Evolutionary conservation across 106 monocot species (phyloP), one percentile per base, ranked within the genome.

Genomic region (Amphibolis antarctica): DNA sequence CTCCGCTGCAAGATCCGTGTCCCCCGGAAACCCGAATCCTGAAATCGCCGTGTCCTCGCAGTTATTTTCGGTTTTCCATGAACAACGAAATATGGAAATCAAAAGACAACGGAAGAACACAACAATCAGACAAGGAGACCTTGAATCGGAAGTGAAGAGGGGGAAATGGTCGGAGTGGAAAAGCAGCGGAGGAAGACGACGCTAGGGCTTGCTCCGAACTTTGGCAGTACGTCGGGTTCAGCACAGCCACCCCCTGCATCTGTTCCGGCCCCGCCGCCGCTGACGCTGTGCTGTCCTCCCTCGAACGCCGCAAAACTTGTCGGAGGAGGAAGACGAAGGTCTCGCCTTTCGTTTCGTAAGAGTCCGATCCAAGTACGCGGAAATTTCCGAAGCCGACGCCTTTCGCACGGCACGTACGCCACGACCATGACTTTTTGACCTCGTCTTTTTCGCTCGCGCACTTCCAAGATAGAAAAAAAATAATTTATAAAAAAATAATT

Each of bases 151-250:
- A 55, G 25, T 23, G 17, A 11, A 28, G 17, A 27, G 17, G 56
- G 14, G 56, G 28, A 15, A 31, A n/a, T 1, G 19, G 42, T 18
- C 29, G 60, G 42, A 60, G 56, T 9, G n/a, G 60, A 42, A n/a
- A 42, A n/a, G 60, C 42, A 14, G 18, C 18, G 43, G 57, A 57
- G 57, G 57, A 57, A 57, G 28, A 57, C 42, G 21, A n/a, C 13
- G 17, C 43, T 42, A 19, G 60, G 43, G 60, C 0, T 19, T 21
- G 36, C 18, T 15, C 60, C 42, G 18, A 1, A 6, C 7, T 10
- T 17, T 18, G 18, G 60, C 7, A 60, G 18, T 18, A 42, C 5
- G 18, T 42, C 42, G 31, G 31, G 21, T 21, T 60, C n/a, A 60
- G 28, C 60, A 31, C 60, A 31, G 21, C 43, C 11, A 43, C 43